Evolutionary conservation across 345 rosid species (phyloP), one percentile per base, ranked within the genome.

Genomic region (Citropsis articulata): DNA sequence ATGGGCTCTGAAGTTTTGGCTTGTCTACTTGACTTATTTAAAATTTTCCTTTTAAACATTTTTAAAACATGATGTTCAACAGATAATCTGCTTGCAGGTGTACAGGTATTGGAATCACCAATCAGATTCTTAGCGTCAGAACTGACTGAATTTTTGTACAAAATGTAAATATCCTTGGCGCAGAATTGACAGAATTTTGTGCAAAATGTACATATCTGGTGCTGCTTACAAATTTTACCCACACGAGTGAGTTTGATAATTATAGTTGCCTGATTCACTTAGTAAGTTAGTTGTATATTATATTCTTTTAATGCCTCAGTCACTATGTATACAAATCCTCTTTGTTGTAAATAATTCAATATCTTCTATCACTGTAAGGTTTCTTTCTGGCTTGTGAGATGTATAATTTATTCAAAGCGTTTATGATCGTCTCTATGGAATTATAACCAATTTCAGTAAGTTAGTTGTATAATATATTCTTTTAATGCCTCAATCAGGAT

Each of bases 51-150:
- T 7, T 16, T 25, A 1, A 36, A 1, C 48, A 7, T 21, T 1
- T 42, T 5, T 40, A 36, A 10, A 1, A n/a, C 25, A 21, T 66
- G 22, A 36, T 40, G 10, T 50, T 38, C n/a, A 28, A 27, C 28
- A 3, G 61, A 18, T n/a, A 9, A 31, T 64, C 64, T 63, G 35
- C 31, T 65, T 73, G 85, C 81, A 84, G 87, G 78, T 76, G 81
- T 77, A 77, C 81, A 69, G 85, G 4, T 62, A 48, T 64, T 28
- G 19, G 48, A 65, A 62, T 74, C 75, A 31, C 65, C 35, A 30
- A 74, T 19, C 40, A 65, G 50, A 78, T 85, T 84, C 83, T 88
- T 86, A 72, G 66, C 79, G 57, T 76, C 79, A 28, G 40, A 79
- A 62, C 50, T 60, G 57, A 80, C 73, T 31, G 36, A 3, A 75